Evolutionary conservation across 805 yeast genomes (phyloP), one percentile per base, ranked within the genome.

Genomic region (Wickerhamomyces mucosus): DNA sequence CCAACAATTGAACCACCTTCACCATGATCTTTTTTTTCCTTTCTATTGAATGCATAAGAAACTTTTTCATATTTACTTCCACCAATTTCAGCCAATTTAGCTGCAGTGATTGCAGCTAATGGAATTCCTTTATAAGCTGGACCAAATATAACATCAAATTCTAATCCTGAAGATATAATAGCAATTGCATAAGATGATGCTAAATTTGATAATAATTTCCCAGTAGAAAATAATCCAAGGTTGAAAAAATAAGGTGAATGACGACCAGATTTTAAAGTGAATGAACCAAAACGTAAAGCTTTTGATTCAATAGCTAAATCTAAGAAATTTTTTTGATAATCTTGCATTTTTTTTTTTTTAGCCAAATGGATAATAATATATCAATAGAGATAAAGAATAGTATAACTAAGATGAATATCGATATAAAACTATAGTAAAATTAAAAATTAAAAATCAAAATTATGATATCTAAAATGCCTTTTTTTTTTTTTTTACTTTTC

Each of bases 91-190:
- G 89, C 92, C 38, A 92, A 67, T 58, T 92, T 89, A 36, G 92
- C 89, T 37, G 82, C 85, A 12, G 96, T 85, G 39, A 89, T 71
- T 5, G 97, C 95, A 32, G 95, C 94, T 35, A 89, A 68, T 15
- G 98, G 94, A 46, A 89, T 89, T 14, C 98, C 98, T 62, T 92
- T 92, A 61, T 89, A 89, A 18, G 98, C 98, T 9, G 98, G 98
- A 7, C 98, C 98, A 51, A 89, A 89, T 34, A 89, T 63, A 26
- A 92, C 76, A 50, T 89, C 97, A 47, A 89, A 88, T 53, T 86
- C 78, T 31, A 89, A 51, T 6, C 80, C 89, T 1, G 89, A 71
- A 29, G 71, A 75, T 44, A 88, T 76, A 43, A 89, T 89, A 18
- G 95, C 81, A 36, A 72, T 69, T 19, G 98, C 97, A 52, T 88